Evolutionary conservation across 192 early-diverging fungal genomes (phyloP), one percentile per base, ranked within the genome.

Genomic region (Linderina pennispora): DNA sequence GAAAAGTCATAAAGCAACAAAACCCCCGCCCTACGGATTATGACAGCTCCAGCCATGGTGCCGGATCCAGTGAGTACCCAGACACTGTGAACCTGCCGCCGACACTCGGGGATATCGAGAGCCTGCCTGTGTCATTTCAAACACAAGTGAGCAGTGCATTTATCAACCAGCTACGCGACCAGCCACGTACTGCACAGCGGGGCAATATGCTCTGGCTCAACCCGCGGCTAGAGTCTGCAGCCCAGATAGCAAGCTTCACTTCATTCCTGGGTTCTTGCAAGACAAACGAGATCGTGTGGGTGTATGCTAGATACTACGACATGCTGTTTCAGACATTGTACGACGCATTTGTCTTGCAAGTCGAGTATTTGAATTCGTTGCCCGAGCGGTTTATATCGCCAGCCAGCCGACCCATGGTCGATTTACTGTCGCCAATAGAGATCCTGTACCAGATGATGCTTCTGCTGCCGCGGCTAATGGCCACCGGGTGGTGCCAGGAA

Each of bases 341-440:
- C 45, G 19, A 33, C 0, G 23, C 61, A 6, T 71, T 71, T 55
- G 43, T 40, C 4, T 25, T 32, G 2, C 33, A 55, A 18, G 38
- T 71, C 16, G 42, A 59, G 16, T 28, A 46, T 18, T 25, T 71
- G n/a, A 71, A 71, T 33, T 54, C 50, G 14, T 40, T 71, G 0
- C 56, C 51, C 2, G 61, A 71, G 23, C 33, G 67, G 32, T 43
- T 49, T 6, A 18, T 71, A n/a, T 71, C 67, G 36, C 67, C 67
- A 25, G 26, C 35, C 6, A 23, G 19, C 2, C 25, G 32, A 10
- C 20, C 33, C 2, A 44, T 71, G 37, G 23, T 28, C 3, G 43
- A 45, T 9, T 45, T 71, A 16, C 64, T 60, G 67, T 8, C 18
- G 23, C 45, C 61, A 10, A 37, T 64, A 18, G 13, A 48, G 16